phyloP scores from a whole-genome alignment of 2,329 filamentous ascomycete species.

The Chaetomiaceae sp. region DNA sequence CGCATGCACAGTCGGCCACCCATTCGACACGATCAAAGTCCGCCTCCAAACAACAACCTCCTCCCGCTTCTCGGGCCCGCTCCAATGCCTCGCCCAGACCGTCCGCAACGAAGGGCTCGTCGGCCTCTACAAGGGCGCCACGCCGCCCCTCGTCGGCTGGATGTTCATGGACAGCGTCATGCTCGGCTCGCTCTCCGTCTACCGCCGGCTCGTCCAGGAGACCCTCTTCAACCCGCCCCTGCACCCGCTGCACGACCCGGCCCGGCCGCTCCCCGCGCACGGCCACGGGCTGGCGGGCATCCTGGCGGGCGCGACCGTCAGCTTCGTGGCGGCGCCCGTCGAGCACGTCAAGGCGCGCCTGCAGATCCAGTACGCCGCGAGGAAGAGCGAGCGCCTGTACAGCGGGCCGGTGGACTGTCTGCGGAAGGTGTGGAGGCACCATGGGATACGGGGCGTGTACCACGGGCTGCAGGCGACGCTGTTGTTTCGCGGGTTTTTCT shows the following conservation, averaged over 20 bases:
- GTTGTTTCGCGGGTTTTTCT: conserved; percentile 89
- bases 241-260: conserved; percentile 31
- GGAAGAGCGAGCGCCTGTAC: conserved; percentile 74
- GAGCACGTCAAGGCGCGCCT: conserved; percentile 93
- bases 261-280: conserved; percentile 59
- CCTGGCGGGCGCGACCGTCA: conserved; percentile 83
- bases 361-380: conserved; percentile 86
- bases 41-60: conserved; percentile 81
- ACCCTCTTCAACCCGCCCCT: conserved; percentile 64
- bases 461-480: conserved; percentile 81
- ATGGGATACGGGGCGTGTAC: conserved; percentile 78
- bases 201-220: conserved; percentile 77
- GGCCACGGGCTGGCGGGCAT: conserved; percentile 88
- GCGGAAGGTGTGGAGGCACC: conserved; percentile 61
- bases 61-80: conserved; percentile 75
- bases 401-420: conserved; percentile 82
- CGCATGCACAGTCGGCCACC: conserved; percentile 65
- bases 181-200: conserved; percentile 87
- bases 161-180: conserved; percentile 95
- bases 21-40: conserved; percentile 96
- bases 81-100: conserved; percentile 82
- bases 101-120: conserved; percentile 76
- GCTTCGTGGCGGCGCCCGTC: conserved; percentile 86
- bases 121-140: conserved; percentile 91
- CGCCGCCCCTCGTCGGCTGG: conserved; percentile 90